Percentiles rank a stretch among this genome's conserved stretches.
These are phyloP conservation scores for Zygnema circumcarinatum DNA, from an alignment of 139 green algal species.

Conservation along the genomic window DNA sequence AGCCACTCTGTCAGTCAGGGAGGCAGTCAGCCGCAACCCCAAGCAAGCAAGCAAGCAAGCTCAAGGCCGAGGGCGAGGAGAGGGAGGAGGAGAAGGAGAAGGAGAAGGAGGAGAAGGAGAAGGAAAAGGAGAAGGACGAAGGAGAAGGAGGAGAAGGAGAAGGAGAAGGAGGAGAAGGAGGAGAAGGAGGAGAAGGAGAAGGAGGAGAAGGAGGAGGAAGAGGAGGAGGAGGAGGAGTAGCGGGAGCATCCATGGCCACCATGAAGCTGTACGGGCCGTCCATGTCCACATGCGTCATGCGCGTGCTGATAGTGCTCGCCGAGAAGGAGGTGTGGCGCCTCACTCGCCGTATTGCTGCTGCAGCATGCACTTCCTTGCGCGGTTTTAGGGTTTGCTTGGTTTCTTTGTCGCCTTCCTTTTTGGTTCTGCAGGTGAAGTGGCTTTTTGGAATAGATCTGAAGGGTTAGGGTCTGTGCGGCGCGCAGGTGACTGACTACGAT, in stretches of 20 bases:
- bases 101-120: background rate
- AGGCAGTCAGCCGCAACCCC: too few species aligned
- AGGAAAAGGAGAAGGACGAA: background rate
- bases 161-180: background rate
- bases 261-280: constrained; percentile 47
- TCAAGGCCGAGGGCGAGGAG: too few species aligned
- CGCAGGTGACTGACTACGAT: constrained; percentile 31
- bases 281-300: constrained; percentile 42
- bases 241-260: background rate
- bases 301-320: constrained; percentile 31
- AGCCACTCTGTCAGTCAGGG: too few species aligned
- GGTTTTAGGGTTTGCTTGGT: background rate
- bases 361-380: background rate
- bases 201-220: background rate
- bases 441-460: background rate
- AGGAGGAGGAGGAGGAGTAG: background rate
- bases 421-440: background rate
- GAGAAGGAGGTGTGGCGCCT: background rate
- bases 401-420: background rate
- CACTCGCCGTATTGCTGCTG: background rate
- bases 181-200: background rate
- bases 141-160: background rate
- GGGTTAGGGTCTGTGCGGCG: background rate
- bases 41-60: too few species aligned
- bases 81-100: background rate